Conservation (phyloP, 225 moss, liverwort and hornwort species). For the Sphagnum tenellum region DNA sequence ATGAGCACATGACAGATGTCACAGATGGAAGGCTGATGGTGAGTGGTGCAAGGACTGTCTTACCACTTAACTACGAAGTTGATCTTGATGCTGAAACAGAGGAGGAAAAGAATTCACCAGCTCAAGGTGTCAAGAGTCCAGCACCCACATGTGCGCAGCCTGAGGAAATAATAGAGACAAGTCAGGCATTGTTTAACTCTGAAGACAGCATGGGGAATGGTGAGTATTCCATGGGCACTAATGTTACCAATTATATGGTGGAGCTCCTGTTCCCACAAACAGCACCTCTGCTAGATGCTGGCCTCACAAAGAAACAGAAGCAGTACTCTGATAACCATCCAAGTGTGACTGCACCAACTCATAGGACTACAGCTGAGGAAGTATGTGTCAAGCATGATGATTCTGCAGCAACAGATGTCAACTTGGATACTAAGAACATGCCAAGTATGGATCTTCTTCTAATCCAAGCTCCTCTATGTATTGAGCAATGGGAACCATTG, state of each 20-base stretch:
- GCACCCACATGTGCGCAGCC: neutral
- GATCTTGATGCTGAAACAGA: slow-evolving; percentile 1
- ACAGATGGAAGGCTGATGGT: slow-evolving; percentile 1
- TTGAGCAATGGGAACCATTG: no score
- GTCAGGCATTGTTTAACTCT: neutral
- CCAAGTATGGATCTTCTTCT: no score
- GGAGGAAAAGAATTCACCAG: neutral
- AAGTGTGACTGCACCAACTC: neutral
- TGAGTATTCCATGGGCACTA: neutral
- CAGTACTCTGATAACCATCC: neutral
- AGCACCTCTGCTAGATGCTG: neutral
- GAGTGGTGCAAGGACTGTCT: neutral
- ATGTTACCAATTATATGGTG: slow-evolving; percentile 2
- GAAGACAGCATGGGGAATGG: neutral
- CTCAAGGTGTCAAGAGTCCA: neutral
- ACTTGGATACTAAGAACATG: no score
- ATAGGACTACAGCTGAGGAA: neutral
- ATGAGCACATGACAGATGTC: neutral
- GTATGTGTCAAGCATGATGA: no score
- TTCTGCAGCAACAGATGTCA: no score
- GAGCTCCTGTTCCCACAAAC: neutral
- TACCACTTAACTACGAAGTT: neutral
- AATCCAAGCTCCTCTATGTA: no score
- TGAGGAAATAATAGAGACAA: neutral
- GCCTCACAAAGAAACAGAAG: neutral